Percentiles rank a stretch among this genome's conserved stretches.
phyloP scores from a whole-genome alignment of 2,329 filamentous ascomycete genomes.

The Ophiostoma tasmaniense region DNA sequence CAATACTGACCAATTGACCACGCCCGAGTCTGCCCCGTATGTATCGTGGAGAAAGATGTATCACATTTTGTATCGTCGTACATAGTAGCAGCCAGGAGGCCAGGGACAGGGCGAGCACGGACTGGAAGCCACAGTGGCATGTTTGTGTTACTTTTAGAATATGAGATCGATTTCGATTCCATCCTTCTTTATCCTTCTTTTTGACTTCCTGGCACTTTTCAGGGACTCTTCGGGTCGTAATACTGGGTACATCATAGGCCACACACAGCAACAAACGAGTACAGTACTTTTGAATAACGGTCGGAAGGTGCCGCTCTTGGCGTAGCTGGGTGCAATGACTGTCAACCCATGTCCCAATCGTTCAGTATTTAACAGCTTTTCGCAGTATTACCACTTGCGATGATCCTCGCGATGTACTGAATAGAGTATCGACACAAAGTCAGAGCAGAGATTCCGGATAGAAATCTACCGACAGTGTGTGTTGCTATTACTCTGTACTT shows the following conservation, averaged over 20 bases:
- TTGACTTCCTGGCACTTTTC: background rate
- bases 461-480: background rate
- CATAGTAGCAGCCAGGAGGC: background rate
- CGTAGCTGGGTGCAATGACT: background rate
- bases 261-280: background rate
- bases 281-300: background rate
- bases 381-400: background rate
- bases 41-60: background rate
- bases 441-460: background rate
- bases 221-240: background rate
- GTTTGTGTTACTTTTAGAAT: background rate
- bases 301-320: background rate
- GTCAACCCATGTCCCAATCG: background rate
- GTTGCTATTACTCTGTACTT: too few relatives aligned
- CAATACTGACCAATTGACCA: background rate
- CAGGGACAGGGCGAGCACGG: background rate
- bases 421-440: background rate
- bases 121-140: background rate
- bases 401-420: background rate
- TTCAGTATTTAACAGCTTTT: background rate
- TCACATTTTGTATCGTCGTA: conserved; percentile 2
- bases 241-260: background rate
- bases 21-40: background rate
- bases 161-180: background rate
- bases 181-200: background rate